Conservation (phyloP, 2,329 filamentous ascomycete genomes). For the Cladosporium sp. region DNA sequence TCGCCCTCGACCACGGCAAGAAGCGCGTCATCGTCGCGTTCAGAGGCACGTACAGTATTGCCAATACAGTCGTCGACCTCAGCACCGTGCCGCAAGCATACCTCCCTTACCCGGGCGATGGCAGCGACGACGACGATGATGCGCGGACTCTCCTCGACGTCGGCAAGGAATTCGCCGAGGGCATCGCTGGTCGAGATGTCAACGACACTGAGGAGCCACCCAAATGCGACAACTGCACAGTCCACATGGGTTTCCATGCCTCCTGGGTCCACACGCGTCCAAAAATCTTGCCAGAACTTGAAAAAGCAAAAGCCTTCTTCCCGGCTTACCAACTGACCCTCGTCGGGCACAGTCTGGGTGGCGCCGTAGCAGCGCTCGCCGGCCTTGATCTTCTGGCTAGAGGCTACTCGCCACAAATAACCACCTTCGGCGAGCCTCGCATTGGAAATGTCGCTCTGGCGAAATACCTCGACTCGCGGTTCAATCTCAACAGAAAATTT, state of each 20-base stretch:
- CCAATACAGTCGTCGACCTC: constrained; percentile 88
- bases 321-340: constrained; percentile 74
- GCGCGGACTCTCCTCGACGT: constrained; percentile 21
- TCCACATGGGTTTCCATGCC: constrained; percentile 84
- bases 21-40: constrained; percentile 82
- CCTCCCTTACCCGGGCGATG: constrained; percentile 72
- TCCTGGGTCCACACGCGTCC: constrained; percentile 79
- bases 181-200: constrained; percentile 36
- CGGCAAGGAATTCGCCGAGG: constrained; percentile 23
- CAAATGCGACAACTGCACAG: constrained; percentile 82
- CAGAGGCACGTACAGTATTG: constrained; percentile 89
- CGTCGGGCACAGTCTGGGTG: constrained; percentile 88
- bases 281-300: constrained; percentile 68
- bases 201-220: constrained; percentile 41
- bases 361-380: constrained; percentile 86
- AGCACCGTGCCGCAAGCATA: constrained; percentile 89
- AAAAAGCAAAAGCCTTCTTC: constrained; percentile 60
- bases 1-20: constrained; percentile 76
- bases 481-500: constrained; percentile 41
- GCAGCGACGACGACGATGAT: constrained; percentile 39
- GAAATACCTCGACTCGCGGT: constrained; percentile 56
- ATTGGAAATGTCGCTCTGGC: constrained; percentile 58
- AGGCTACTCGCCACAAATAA: constrained; percentile 76
- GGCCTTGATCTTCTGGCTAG: constrained; percentile 75
- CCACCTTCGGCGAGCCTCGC: constrained; percentile 88